Conservation (phyloP, 495 filamentous ascomycete species). For the Sabuloglossum arenarium region DNA sequence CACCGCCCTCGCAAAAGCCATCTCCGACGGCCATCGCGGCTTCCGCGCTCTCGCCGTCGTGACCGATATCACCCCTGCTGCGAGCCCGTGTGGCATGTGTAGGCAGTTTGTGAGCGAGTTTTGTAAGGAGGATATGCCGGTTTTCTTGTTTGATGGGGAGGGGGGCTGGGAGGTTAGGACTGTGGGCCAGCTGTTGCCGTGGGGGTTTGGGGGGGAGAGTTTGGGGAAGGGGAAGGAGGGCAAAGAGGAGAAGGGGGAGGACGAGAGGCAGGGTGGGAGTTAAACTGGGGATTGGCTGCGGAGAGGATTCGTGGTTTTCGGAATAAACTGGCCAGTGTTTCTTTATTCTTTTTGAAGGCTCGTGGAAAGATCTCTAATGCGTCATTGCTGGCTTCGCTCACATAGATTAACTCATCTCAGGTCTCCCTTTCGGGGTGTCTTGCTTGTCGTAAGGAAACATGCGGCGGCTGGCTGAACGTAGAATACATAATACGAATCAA, state of each 20-base stretch:
- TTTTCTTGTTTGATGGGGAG: neutral
- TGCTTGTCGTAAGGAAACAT: too few relatives aligned
- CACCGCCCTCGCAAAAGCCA: constrained; percentile 60
- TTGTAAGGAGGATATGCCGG: neutral
- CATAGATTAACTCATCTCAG: too few relatives aligned
- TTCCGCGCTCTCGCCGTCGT: neutral
- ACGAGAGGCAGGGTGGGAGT: neutral
- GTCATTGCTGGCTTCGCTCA: too few relatives aligned
- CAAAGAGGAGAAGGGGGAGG: neutral
- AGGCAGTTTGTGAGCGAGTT: neutral
- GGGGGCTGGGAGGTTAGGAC: neutral
- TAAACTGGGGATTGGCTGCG: neutral
- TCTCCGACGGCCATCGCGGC: neutral
- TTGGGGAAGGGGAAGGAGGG: neutral
- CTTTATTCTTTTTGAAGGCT: too few relatives aligned
- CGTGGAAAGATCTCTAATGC: too few relatives aligned
- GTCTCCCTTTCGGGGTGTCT: too few relatives aligned
- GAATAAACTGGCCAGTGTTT: neutral
- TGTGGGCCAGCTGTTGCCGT: neutral
- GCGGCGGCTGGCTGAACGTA: too few relatives aligned
- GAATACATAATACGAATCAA: too few relatives aligned
- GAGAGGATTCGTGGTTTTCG: neutral
- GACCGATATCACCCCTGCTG: neutral
- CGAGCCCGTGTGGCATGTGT: neutral
- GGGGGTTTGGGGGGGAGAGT: neutral